phyloP scores from a whole-genome alignment of 192 early-diverging fungal species.

The Coemansia sp. region DNA sequence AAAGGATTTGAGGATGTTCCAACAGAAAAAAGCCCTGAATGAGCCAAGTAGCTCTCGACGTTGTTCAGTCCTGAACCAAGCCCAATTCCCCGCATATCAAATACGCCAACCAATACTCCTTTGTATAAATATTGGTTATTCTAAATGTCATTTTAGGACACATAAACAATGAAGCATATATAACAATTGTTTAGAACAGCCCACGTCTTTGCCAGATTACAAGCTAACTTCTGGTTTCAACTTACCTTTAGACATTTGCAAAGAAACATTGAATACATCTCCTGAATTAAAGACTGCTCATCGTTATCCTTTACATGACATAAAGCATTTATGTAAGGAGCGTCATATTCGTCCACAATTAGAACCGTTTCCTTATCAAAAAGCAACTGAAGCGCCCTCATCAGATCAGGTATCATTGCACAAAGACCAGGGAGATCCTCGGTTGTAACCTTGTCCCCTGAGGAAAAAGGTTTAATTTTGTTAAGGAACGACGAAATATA shows the following conservation, averaged over 20 bases:
- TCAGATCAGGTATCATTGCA: not conserved
- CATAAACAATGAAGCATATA: no score
- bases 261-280: not conserved
- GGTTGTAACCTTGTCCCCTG: not conserved
- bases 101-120: conserved; percentile 9
- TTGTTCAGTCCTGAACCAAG: conserved; percentile 15
- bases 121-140: not conserved
- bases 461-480: not conserved
- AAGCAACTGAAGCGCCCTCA: not conserved
- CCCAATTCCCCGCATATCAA: not conserved
- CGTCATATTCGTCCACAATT: conserved; percentile 7
- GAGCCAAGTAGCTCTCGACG: not conserved
- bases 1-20: not conserved
- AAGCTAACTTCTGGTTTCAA: no score
- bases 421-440: not conserved
- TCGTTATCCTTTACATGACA: not conserved
- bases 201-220: no score
- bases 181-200: no score
- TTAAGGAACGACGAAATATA: not conserved
- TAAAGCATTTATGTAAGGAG: not conserved
- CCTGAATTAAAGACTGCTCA: not conserved
- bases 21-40: not conserved
- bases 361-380: not conserved
- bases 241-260: conserved; percentile 5
- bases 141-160: not conserved